phyloP scores from a whole-genome alignment of 1,139 yeast genomes.

The Debaryomyces coudertii region DNA sequence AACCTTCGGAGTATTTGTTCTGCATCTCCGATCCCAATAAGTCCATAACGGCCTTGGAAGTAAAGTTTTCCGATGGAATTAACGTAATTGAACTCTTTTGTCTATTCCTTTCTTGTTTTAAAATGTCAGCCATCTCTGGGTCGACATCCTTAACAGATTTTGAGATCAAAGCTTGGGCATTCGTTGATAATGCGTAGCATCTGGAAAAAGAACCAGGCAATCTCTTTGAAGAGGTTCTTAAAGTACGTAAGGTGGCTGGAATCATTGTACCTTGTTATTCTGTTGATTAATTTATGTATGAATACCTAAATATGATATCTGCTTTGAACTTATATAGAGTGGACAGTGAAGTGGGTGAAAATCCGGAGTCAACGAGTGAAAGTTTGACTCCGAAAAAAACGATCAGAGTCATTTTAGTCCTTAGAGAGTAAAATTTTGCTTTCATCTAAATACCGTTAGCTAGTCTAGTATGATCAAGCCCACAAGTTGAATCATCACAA shows the following conservation, averaged over 20 bases:
- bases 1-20: conserved; percentile 98
- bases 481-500: conserved; percentile 19
- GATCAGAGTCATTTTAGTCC: background rate
- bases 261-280: conserved; percentile 18
- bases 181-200: conserved; percentile 51
- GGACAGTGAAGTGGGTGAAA: conserved; percentile 4
- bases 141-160: conserved; percentile 69
- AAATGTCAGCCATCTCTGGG: conserved; percentile 82
- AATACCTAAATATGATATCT: background rate
- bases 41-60: conserved; percentile 93
- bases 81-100: conserved; percentile 89
- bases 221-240: conserved; percentile 22
- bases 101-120: conserved; percentile 73
- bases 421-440: background rate
- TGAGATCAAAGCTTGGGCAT: conserved; percentile 59
- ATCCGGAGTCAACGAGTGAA: conserved; percentile 2
- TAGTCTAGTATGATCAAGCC: conserved; percentile 16
- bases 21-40: conserved; percentile 95
- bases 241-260: conserved; percentile 26
- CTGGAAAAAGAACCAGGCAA: conserved; percentile 20
- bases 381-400: conserved; percentile 2
- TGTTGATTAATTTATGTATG: conserved; percentile 1
- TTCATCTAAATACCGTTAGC: background rate
- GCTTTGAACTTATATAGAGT: conserved; percentile 3
- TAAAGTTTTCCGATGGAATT: conserved; percentile 94